Conservation (phyloP, 2,329 filamentous ascomycete genomes). For the Aspergillus nomiae region DNA sequence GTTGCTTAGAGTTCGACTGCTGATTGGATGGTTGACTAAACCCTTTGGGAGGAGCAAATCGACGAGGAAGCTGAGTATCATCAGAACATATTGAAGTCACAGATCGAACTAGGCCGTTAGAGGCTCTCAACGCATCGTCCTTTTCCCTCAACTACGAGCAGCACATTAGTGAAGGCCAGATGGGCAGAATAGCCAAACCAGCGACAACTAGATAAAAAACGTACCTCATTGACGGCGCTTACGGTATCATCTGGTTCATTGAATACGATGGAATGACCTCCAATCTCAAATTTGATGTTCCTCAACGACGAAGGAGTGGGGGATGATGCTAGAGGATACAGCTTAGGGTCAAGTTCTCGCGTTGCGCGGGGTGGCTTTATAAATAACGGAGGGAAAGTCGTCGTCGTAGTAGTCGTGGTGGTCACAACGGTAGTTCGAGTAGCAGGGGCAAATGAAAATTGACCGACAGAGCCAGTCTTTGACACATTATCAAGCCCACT, state of each 20-base stretch:
- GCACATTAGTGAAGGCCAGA: conserved; percentile 8
- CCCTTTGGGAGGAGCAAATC: conserved; percentile 25
- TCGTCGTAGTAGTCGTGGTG: conserved; percentile 86
- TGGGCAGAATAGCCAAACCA: too few relatives aligned
- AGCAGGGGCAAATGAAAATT: conserved; percentile 64
- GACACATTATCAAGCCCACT: conserved; percentile 24
- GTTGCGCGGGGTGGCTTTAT: conserved; percentile 73
- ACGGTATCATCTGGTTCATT: conserved; percentile 62
- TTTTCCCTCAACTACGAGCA: conserved; percentile 46
- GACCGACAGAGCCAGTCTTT: conserved; percentile 53
- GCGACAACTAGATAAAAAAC: conserved; percentile 25
- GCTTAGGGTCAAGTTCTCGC: conserved; percentile 75
- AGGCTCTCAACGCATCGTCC: conserved; percentile 46
- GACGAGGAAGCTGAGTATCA: conserved; percentile 32
- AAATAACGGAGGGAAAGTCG: conserved; percentile 78
- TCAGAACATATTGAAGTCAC: conserved; percentile 47
- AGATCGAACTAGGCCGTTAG: conserved; percentile 52
- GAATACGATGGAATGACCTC: conserved; percentile 63
- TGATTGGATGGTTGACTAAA: conserved; percentile 27
- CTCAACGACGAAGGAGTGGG: conserved; percentile 79
- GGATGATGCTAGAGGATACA: conserved; percentile 83
- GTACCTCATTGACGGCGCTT: conserved; percentile 57
- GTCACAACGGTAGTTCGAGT: conserved; percentile 73
- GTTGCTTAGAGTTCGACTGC: conserved; percentile 34
- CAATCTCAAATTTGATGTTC: conserved; percentile 73